phyloP scores from a whole-genome alignment of 441 rosid species.

The Pelargonium fulgidum region DNA sequence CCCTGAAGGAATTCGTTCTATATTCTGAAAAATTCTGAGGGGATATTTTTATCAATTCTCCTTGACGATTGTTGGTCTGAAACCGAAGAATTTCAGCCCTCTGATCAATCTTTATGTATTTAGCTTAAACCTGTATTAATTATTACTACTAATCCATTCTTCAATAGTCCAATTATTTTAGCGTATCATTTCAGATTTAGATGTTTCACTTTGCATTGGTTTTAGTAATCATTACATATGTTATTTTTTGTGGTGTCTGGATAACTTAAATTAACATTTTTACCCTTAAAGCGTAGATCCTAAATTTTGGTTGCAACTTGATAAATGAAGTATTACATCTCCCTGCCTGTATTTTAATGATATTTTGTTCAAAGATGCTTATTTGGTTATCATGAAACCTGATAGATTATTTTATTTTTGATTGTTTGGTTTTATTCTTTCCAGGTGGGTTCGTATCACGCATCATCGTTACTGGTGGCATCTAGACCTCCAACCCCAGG shows the following conservation, averaged over 20 bases:
- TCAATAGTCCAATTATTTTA: not conserved
- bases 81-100: not conserved
- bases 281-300: not conserved
- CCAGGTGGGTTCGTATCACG: constrained; percentile 94
- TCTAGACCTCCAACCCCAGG: constrained; percentile 90
- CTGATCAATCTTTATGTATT: not conserved
- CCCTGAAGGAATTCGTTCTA: not conserved
- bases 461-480: constrained; percentile 78
- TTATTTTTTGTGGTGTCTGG: not conserved
- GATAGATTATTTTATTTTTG: not conserved
- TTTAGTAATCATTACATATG: not conserved
- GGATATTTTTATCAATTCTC: not conserved
- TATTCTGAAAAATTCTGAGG: not conserved
- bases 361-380: not conserved
- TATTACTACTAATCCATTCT: not conserved
- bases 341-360: not conserved
- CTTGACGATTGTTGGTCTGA: not conserved
- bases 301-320: not conserved
- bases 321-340: not conserved
- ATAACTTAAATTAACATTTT: not conserved
- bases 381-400: not conserved
- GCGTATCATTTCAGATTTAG: not conserved
- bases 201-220: not conserved
- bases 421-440: constrained; percentile 14
- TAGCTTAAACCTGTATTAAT: not conserved